Evolutionary conservation across 345 rosid species (phyloP).

Genomic region (Eucalyptus marginata): DNA sequence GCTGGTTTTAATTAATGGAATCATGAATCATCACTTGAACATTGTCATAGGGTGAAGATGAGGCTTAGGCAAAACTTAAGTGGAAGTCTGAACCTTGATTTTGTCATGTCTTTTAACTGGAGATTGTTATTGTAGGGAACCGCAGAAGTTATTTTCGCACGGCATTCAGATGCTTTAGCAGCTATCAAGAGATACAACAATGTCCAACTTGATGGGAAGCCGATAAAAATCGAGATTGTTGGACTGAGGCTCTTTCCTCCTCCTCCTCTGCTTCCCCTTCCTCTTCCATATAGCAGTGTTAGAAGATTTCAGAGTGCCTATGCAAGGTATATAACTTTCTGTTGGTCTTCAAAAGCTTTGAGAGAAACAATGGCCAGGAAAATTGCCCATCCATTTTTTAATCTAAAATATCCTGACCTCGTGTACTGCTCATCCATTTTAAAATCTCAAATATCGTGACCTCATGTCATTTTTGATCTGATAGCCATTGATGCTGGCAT

Average conservation of each 20-base stretch:
- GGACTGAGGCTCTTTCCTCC: slow-evolving; percentile 23
- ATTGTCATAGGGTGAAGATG: not conserved
- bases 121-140: slow-evolving; percentile 33
- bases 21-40: not conserved
- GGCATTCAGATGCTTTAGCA: slow-evolving; percentile 30
- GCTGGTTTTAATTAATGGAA: not conserved
- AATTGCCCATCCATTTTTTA: not conserved
- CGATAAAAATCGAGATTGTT: slow-evolving; percentile 48
- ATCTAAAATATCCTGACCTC: not conserved
- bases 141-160: slow-evolving; percentile 38
- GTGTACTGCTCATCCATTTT: not conserved
- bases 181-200: slow-evolving; percentile 53
- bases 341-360: not conserved
- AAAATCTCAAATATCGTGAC: not conserved
- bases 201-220: slow-evolving; percentile 54
- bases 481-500: not conserved
- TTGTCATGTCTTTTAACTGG: not conserved
- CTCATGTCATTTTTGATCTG: not conserved
- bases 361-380: not conserved
- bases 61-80: not conserved
- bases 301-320: not conserved
- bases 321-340: slow-evolving; percentile 10
- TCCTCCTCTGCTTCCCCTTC: not conserved
- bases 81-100: not conserved
- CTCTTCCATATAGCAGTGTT: not conserved